Percentiles rank a stretch among this genome's conserved stretches.
Conservation (phyloP, 2,329 filamentous ascomycete genomes). For the Fusarium kyushuense region DNA sequence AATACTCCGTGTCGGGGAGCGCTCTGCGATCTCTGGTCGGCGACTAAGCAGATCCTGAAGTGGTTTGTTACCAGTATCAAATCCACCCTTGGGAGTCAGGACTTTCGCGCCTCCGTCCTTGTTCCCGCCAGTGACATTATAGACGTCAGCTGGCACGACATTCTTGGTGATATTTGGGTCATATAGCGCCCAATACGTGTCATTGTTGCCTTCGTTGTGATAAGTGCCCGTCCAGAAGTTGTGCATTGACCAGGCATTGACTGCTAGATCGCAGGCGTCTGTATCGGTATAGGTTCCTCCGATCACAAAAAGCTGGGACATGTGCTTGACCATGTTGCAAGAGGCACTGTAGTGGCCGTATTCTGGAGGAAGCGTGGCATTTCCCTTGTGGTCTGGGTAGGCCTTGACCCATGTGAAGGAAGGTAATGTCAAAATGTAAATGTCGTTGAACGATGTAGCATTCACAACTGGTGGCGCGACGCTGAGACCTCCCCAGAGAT, state of each 20-base stretch:
- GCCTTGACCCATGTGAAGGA: conserved; percentile 10
- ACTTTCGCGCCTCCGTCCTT: background rate
- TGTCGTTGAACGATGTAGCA: background rate
- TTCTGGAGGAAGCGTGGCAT: background rate
- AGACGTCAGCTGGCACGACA: background rate
- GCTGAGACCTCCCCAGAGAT: background rate
- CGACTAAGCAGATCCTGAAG: background rate
- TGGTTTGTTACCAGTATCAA: background rate
- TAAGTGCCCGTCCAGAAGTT: conserved; percentile 9
- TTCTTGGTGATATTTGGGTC: background rate
- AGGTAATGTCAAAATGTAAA: background rate
- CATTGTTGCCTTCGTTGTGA: background rate
- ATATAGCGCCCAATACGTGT: background rate
- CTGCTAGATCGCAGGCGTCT: background rate
- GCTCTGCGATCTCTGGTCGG: background rate
- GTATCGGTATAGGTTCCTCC: conserved; percentile 7
- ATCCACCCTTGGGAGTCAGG: background rate
- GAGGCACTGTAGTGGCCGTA: background rate
- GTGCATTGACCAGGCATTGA: background rate
- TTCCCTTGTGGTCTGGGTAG: background rate
- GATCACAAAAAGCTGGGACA: conserved; percentile 1
- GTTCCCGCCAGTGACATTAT: conserved; percentile 1
- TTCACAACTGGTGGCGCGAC: background rate
- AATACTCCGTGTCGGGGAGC: background rate
- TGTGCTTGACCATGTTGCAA: conserved; percentile 7